These are phyloP conservation scores for Aphanomyces euteiches DNA, from an alignment of 352 stramenopile species.

Conservation along the genomic window DNA sequence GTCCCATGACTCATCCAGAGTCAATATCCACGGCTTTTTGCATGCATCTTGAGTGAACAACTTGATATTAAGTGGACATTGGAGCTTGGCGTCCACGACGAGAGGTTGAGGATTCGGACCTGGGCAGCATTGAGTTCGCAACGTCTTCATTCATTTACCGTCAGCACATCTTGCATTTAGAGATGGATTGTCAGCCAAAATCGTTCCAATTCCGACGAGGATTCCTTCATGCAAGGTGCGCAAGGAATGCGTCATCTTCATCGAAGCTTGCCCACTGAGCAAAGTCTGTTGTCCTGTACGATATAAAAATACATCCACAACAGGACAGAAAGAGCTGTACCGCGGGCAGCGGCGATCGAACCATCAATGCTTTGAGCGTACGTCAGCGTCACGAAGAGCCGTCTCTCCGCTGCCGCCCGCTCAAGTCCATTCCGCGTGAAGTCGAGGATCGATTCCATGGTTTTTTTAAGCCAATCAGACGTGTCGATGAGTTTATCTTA, in stretches of 20 bases:
- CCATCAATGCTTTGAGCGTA: conserved; percentile 90
- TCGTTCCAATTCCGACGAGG: conserved; percentile 80
- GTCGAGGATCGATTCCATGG: not conserved
- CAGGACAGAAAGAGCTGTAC: conserved; percentile 30
- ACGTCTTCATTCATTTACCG: conserved; percentile 33
- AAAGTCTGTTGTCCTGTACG: conserved; percentile 54
- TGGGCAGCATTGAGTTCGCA: conserved; percentile 28
- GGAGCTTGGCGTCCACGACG: conserved; percentile 65
- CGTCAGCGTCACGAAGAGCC: conserved; percentile 65
- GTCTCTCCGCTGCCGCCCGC: not conserved
- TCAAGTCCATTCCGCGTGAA: not conserved
- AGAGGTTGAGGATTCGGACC: conserved; percentile 64
- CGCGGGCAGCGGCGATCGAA: conserved; percentile 61
- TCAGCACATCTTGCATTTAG: conserved; percentile 66
- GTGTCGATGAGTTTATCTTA: not conserved
- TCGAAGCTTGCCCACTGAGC: conserved; percentile 60
- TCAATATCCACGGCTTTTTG: conserved; percentile 64
- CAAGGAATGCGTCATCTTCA: conserved; percentile 86
- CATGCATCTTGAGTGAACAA: conserved; percentile 66
- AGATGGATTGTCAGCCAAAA: conserved; percentile 84
- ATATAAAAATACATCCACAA: not conserved
- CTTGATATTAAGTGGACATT: conserved; percentile 66
- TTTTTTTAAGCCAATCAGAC: conserved; percentile 2
- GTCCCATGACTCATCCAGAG: not conserved
- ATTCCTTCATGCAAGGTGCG: conserved; percentile 84